A percentile compares a stretch with the other conserved stretches of the same genome.
phyloP scores from a whole-genome alignment of 176 grass and related monocot genomes.

The Aechmea fasciata region DNA sequence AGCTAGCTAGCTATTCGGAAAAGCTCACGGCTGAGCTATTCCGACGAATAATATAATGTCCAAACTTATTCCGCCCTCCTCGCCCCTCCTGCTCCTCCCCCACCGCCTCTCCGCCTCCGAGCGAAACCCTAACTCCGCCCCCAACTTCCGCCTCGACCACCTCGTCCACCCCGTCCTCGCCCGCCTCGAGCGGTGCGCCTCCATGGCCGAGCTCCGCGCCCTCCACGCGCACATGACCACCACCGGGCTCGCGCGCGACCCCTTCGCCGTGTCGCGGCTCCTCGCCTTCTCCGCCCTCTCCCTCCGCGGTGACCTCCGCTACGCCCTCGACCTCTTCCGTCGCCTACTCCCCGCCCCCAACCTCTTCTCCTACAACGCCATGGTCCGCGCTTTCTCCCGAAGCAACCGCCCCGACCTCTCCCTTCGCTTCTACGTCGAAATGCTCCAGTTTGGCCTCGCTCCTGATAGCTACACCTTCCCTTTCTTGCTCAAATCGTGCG shows the following conservation, averaged over 20 bases:
- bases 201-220: slow-evolving; percentile 1
- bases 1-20: too few species aligned
- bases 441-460: not conserved
- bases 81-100: not conserved
- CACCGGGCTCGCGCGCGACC: not conserved
- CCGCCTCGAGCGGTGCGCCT: not conserved
- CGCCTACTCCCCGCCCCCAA: not conserved
- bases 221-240: slow-evolving; percentile 9
- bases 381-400: slow-evolving; percentile 1
- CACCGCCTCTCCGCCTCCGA: slow-evolving; percentile 3
- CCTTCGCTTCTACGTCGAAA: slow-evolving; percentile 5
- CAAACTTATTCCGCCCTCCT: not conserved
- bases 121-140: not conserved
- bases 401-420: slow-evolving; percentile 4
- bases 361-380: slow-evolving; percentile 6
- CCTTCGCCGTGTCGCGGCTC: slow-evolving; percentile 2
- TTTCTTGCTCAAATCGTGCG: slow-evolving; percentile 3
- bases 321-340: slow-evolving; percentile 6
- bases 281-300: slow-evolving; percentile 2
- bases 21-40: not conserved
- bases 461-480: slow-evolving; percentile 10
- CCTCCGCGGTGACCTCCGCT: slow-evolving; percentile 5
- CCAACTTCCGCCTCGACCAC: not conserved
- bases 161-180: not conserved
- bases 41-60: not conserved